Evolutionary conservation across 116 monocot genomes (phyloP), one percentile per base, ranked within the genome.

Genomic region (Zostera marina): DNA sequence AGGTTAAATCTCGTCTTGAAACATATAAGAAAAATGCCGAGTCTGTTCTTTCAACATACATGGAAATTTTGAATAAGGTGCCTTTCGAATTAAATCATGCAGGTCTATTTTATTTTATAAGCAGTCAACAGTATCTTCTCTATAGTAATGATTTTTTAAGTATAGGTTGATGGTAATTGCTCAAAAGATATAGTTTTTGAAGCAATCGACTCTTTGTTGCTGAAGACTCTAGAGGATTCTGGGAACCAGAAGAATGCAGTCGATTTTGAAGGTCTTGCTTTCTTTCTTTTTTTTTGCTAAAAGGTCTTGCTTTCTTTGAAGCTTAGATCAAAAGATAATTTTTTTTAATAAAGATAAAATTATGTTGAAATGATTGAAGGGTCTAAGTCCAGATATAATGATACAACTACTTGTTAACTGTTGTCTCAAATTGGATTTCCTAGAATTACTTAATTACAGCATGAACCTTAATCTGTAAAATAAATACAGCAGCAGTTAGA

Each of bases 1-100:
- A 93, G 93, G 88, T 71, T 53, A 88, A 77, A 71, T 76, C 79
- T 59, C 88, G 93, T 66, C 75, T 93, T 65, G 76, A 84, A 68
- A 87, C 79, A 42, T 93, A 88, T 51, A 88, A 88, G 60, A 45
- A 59, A 63, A 88, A 88, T 79, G 59, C 71, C 62, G 76, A 81
- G 72, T 81, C 79, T 53, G 73, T 84, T 47, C 63, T 70, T 42
- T 71, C 93, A 1, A 75, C 79, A 15, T 93, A 88, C 64, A 10
- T 48, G 54, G 73, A 79, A 41, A 52, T 84, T 55, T 59, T 93
- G 54, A 68, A 66, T 61, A 84, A 84, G 93, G 88, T 93, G 48
- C 56, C 21, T 77, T 19, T 53, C 13, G 66, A 59, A 43, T 65
- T 63, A 46, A 41, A 52, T 63, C 42, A 51, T 41, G 48, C 25